phyloP scores from a whole-genome alignment of 2,329 filamentous ascomycete species.

The Chrysosphaeria jannelii region DNA sequence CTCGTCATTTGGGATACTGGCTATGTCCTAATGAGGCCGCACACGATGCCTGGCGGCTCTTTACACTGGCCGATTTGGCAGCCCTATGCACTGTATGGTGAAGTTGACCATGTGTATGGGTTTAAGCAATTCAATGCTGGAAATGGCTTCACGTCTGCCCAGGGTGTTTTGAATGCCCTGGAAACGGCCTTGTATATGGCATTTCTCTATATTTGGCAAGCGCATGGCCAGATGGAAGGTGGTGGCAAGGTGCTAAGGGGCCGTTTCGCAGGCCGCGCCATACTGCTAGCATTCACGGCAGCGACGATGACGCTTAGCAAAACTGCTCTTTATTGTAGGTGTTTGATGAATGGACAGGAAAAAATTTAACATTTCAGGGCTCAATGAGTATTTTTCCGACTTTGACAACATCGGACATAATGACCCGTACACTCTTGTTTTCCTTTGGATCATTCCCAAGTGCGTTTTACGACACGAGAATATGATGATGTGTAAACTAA shows the following conservation, averaged over 20 bases:
- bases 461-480: constrained; percentile 10
- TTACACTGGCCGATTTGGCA: constrained; percentile 43
- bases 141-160: constrained; percentile 52
- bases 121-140: constrained; percentile 34
- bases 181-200: constrained; percentile 11
- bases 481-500: constrained; percentile 1
- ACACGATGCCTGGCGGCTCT: constrained; percentile 49
- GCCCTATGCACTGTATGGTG: constrained; percentile 56
- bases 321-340: constrained; percentile 28
- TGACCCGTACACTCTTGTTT: constrained; percentile 12
- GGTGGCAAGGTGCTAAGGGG: constrained; percentile 11
- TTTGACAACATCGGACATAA: constrained; percentile 29
- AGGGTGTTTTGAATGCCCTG: constrained; percentile 18
- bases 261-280: constrained; percentile 13
- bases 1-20: constrained; percentile 55
- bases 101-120: constrained; percentile 58
- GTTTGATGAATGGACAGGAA: no score
- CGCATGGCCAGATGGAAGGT: constrained; percentile 4
- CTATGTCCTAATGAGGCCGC: constrained; percentile 54
- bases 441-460: constrained; percentile 28
- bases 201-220: constrained; percentile 10
- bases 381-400: constrained; percentile 23
- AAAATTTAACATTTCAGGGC: constrained; percentile 13
- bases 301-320: constrained; percentile 30
- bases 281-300: constrained; percentile 19